Percentiles rank a stretch among this genome's conserved stretches.
Conservation (phyloP, 352 stramenopile genomes). For the Peronospora destructor region DNA sequence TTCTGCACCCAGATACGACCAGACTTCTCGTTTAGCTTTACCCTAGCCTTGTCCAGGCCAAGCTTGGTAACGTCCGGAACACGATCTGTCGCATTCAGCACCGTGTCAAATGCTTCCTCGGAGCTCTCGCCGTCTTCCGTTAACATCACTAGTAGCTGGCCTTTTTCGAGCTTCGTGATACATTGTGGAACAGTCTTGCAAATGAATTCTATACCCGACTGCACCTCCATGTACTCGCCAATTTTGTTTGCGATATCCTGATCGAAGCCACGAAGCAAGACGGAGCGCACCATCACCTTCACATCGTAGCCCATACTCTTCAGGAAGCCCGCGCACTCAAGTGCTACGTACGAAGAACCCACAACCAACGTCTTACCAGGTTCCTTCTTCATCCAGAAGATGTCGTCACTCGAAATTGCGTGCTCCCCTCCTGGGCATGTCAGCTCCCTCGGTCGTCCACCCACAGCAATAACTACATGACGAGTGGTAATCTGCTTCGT, state of each 20-base stretch:
- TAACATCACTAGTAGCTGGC: slow-evolving; percentile 78
- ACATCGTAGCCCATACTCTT: slow-evolving; percentile 93
- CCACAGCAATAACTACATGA: slow-evolving; percentile 92
- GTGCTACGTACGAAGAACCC: slow-evolving; percentile 95
- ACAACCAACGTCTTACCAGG: slow-evolving; percentile 96
- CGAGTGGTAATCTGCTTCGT: slow-evolving; percentile 88
- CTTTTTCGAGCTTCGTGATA: slow-evolving; percentile 87
- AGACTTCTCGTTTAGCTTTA: slow-evolving; percentile 87
- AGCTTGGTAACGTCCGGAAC: slow-evolving; percentile 90
- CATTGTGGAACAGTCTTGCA: slow-evolving; percentile 85
- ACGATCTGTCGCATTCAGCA: slow-evolving; percentile 92
- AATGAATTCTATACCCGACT: slow-evolving; percentile 90
- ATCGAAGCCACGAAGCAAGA: slow-evolving; percentile 97
- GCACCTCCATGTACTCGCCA: slow-evolving; percentile 88
- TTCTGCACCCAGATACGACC: slow-evolving; percentile 88
- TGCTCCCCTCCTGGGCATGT: slow-evolving; percentile 87
- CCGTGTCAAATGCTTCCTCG: slow-evolving; percentile 93
- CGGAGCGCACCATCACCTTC: slow-evolving; percentile 95
- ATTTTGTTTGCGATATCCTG: slow-evolving; percentile 93
- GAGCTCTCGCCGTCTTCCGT: slow-evolving; percentile 41
- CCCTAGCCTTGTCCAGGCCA: slow-evolving; percentile 76
- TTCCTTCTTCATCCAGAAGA: slow-evolving; percentile 75
- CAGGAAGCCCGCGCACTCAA: slow-evolving; percentile 97
- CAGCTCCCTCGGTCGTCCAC: slow-evolving; percentile 88
- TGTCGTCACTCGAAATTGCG: slow-evolving; percentile 89